These are phyloP conservation scores for Aspergillus homomorphus DNA, from an alignment of 495 filamentous ascomycete species.

Conservation along the genomic window DNA sequence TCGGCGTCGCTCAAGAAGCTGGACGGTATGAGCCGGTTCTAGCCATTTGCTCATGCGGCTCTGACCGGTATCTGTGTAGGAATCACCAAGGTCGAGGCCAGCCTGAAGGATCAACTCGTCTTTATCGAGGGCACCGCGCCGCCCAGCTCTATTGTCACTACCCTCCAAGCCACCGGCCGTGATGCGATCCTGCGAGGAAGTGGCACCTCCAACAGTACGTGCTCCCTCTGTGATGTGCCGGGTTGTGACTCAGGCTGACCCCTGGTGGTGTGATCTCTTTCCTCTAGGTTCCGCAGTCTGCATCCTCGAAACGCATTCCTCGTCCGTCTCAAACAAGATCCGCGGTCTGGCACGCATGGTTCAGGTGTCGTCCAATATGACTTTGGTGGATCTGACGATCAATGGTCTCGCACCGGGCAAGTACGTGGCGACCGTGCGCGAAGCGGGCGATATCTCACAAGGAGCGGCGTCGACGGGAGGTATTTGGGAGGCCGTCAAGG, in stretches of 20 bases:
- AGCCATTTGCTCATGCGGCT: conserved; percentile 6
- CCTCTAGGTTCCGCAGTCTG: conserved; percentile 80
- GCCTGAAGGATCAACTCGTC: conserved; percentile 47
- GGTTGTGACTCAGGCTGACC: not conserved
- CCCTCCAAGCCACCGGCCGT: conserved; percentile 85
- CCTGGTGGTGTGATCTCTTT: not conserved
- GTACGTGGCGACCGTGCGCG: conserved; percentile 79
- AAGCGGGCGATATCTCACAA: conserved; percentile 83
- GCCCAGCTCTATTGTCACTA: conserved; percentile 81
- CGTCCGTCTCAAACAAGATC: conserved; percentile 55
- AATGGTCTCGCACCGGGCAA: conserved; percentile 77
- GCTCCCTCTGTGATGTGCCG: not conserved
- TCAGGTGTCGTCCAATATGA: conserved; percentile 69
- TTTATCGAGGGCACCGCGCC: conserved; percentile 58
- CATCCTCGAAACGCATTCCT: conserved; percentile 88
- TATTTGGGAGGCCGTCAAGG: conserved; percentile 65
- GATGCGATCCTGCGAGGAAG: conserved; percentile 93
- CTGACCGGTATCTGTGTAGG: conserved; percentile 25
- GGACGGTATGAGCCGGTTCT: conserved; percentile 47
- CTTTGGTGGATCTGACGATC: conserved; percentile 82
- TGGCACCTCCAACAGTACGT: conserved; percentile 77
- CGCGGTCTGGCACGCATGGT: conserved; percentile 79
- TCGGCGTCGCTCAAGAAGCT: conserved; percentile 71
- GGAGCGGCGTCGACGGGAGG: conserved; percentile 78
- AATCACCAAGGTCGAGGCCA: conserved; percentile 47